These are phyloP conservation scores for Phytophthora constricta DNA, from an alignment of 352 stramenopile genomes.

Conservation along the genomic window DNA sequence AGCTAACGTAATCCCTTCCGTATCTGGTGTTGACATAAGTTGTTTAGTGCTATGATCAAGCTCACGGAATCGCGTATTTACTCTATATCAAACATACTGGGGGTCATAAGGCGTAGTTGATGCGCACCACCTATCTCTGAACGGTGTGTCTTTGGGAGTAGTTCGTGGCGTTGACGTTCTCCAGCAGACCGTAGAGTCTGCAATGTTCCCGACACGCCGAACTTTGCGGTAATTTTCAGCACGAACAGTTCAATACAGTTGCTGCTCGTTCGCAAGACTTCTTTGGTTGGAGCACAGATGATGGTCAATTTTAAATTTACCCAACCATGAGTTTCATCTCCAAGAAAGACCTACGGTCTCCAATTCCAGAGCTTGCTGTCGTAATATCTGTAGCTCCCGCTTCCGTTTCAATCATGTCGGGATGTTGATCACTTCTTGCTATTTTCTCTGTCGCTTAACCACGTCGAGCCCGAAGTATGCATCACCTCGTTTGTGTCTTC, in stretches of 20 bases:
- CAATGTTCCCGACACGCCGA: not conserved
- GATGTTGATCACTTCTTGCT: not conserved
- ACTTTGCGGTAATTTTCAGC: slow-evolving; percentile 17
- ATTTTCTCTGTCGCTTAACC: not conserved
- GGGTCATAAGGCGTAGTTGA: not conserved
- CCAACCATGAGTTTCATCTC: slow-evolving; percentile 9
- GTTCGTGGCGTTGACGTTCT: slow-evolving; percentile 1
- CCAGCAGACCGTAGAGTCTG: not conserved
- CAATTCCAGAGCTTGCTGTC: slow-evolving; percentile 14
- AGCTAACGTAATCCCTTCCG: no score
- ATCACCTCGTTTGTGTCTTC: no score
- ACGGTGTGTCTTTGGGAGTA: not conserved
- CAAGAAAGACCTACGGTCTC: slow-evolving; percentile 12
- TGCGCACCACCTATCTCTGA: slow-evolving; percentile 1
- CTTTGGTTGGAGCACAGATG: no score
- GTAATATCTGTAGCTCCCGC: slow-evolving; percentile 19
- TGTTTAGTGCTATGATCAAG: no score
- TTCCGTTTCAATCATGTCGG: slow-evolving; percentile 23
- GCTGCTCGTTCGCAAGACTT: slow-evolving; percentile 13
- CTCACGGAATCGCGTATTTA: slow-evolving; percentile 14
- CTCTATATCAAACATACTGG: slow-evolving; percentile 17
- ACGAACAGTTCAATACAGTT: not conserved
- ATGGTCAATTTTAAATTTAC: no score
- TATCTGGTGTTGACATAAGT: slow-evolving; percentile 5
- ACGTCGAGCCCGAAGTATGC: not conserved